A percentile compares a stretch with the other conserved stretches of the same genome.
Evolutionary conservation across 306 rosid genomes (phyloP).

Genomic region (Vigna reflexopilosa): DNA sequence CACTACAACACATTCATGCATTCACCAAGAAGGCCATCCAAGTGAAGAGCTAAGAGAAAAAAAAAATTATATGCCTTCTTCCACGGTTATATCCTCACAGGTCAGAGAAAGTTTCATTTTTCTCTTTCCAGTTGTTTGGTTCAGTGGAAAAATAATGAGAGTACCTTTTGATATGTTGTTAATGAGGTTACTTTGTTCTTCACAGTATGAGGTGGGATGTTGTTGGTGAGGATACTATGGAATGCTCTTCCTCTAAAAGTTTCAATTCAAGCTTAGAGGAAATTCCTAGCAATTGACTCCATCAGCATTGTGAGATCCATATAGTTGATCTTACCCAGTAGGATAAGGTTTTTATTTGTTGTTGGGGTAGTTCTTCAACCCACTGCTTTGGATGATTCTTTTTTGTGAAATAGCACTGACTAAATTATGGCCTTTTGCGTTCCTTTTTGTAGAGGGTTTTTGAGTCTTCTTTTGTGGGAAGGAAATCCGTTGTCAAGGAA

Average conservation of each 20-base stretch:
- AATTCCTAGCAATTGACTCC: background rate
- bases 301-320: background rate
- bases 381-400: background rate
- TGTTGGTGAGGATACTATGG: too few species aligned
- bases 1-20: too few species aligned
- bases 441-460: constrained; percentile 69
- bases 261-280: constrained; percentile 19
- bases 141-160: too few species aligned
- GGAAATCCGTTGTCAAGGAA: constrained; percentile 79
- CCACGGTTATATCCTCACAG: constrained; percentile 50
- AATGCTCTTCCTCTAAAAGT: background rate
- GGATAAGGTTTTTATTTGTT: background rate
- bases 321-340: background rate
- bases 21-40: too few species aligned
- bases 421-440: constrained; percentile 16
- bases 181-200: too few species aligned
- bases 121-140: too few species aligned
- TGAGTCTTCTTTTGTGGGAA: constrained; percentile 82
- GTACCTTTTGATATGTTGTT: too few species aligned
- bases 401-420: background rate
- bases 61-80: constrained; percentile 74
- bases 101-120: too few species aligned
- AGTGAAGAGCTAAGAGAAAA: constrained; percentile 53
- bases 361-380: background rate
- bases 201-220: too few species aligned